Base-by-base conservation (phyloP, 2,329 filamentous ascomycete species). In the Xylariales sp. region DNA sequence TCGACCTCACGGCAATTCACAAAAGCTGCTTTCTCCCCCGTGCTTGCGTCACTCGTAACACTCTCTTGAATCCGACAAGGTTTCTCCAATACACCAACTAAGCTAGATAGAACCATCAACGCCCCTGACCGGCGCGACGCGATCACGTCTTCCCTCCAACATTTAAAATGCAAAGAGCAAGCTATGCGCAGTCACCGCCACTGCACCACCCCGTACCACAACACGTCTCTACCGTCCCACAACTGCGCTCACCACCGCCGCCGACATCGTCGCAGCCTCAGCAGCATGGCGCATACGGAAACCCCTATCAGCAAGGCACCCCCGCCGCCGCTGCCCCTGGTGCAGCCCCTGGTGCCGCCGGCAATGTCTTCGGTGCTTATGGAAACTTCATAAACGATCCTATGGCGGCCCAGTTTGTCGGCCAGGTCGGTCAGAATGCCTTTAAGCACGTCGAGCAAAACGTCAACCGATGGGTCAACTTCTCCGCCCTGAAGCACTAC, bases 181-280 rank as follows among this genome's bases (percentile, higher is more conserved):
- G 89, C 62, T 97, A 96, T 83, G 89, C 89, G 80, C 92, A 94
- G 78, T 97, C 94, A 78, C 95, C 94, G 79, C 94, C 95, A 73
- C 90, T 98, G 75, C 96, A 98, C 82, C 96, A 98, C 80, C 96
- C 96, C 66, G 94, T 98, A 67, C 96, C 96, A 70, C 96, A 99
- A 82, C 96, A 99, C 86, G 95, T 98, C 76, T 98, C 96, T 78
- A 97, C 94, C 66, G 96, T 99, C 57, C 96, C 96, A 52, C 96
- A 98, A 83, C 90, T 99, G 80, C 91, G 97, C 81, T 98, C 96
- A 66, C 96, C 96, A 69, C 95, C 93, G 66, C 92, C 93, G 69
- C 94, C 93, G 45, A 86, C 86, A 59, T 88, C 89, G 45, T 86
- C 86, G 65, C 90, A 89, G 72, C 89, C 90, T 65, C 91, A 92